Evolutionary conservation across 176 grass and related monocot genomes (phyloP), one percentile per base, ranked within the genome.

Genomic region (Triticum dicoccoides): DNA sequence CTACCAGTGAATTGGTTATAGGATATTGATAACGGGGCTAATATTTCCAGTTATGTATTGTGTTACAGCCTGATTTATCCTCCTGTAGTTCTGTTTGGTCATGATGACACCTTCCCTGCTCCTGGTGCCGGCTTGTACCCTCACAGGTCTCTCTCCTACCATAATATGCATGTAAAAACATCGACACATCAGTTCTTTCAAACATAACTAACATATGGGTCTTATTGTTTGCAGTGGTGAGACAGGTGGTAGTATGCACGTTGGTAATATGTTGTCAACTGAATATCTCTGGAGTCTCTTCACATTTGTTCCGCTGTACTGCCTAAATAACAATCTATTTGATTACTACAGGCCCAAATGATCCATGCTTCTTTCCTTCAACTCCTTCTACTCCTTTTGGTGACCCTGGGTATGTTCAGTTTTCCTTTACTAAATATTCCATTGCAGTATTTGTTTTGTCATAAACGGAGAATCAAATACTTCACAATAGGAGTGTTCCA

Each of bases 51-150:
- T 78, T 52, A 8, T 84, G 13, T 13, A 13, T 90, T 86, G 11
- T 54, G 62, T 9, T 64, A 80, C 80, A 93, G 91, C 76, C 39
- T 93, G 73, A 73, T 92, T 65, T 97, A 91, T 87, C 92, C 95
- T 79, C 90, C 95, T 29, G 49, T 95, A 77, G 39, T 65, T 38
- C 88, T 91, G 23, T 69, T 89, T 69, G 91, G 88, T 33, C 78
- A 79, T 56, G 93, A 90, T 94, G 96, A 98, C 92, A 29, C 79
- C 11, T 92, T 84, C 76, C 96, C 96, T 80, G 88, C 69, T n/a
- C 90, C 93, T 82, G 86, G 91, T 80, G 88, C 88, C 15, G 96
- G 96, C n/a, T 89, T 96, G 34, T 96, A 89, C 63, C 96, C 96
- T 89, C 47, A 84, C 17, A 92, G 90, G 96, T 98, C 88, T 91